Evolutionary conservation across 306 rosid genomes (phyloP), one percentile per base, ranked within the genome.

Genomic region (Cicer cuneatum): DNA sequence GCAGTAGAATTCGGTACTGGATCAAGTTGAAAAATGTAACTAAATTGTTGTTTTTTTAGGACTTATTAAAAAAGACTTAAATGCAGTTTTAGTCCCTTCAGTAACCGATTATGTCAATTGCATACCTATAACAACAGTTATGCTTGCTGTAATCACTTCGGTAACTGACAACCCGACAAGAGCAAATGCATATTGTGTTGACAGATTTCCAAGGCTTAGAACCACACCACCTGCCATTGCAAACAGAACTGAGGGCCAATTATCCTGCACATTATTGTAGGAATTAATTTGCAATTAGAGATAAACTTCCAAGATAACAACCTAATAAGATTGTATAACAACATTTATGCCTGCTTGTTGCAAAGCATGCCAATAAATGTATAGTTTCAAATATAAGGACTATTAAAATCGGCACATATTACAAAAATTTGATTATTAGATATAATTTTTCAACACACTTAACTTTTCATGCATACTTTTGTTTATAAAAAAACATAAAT

Each of bases 171-270:
- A 69, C 35, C 98, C 97, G 54, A 93, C 98, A 3, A 89, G 83
- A 46, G 98, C 94, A 65, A 68, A 93, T 43, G 97, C 97, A 79
- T 91, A 93, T 74, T 93, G 97, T 33, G 91, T 60, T 49, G 85
- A 45, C 14, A 93, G 90, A 82, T 93, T 93, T 45, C 98, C 98
- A 14, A 93, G 81, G 88, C 97, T 87, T 37, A 93, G 93, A 35
- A 88, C 86, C 29, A 89, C 79, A 39, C 97, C 98, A 51, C 97
- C 94, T 0, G 80, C 90, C 98, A 91, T 87, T 53, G 97, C 98
- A 78, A 88, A 89, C 72, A 89, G 51, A 70, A 89, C 96, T 39
- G 97, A 91, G 16, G 90, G 88, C 98, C 97, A 93, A 73, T 91
- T 93, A 61, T 91, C 87, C 94, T 87, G 90, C 86, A 80, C 3